These are phyloP conservation scores for Massarina eburnea DNA, from an alignment of 2,329 filamentous ascomycete genomes.

Conservation along the genomic window DNA sequence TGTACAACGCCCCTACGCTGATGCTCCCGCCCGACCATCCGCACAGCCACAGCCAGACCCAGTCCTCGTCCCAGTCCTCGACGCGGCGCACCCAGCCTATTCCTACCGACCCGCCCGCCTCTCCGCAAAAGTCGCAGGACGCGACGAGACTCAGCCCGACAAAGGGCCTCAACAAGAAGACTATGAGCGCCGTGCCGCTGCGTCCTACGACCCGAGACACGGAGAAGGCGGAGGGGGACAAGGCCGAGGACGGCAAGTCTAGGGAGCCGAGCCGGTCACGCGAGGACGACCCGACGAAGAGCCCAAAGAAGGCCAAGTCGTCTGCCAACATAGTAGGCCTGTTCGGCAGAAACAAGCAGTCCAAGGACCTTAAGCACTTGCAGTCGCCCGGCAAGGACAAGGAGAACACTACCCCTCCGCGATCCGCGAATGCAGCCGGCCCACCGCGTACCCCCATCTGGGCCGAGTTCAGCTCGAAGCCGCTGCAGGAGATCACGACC, in stretches of 20 bases:
- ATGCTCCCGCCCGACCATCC: conserved; percentile 55
- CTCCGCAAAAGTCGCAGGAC: conserved; percentile 44
- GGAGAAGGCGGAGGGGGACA: conserved; percentile 37
- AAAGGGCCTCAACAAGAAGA: conserved; percentile 53
- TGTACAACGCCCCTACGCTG: conserved; percentile 28
- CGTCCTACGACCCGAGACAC: conserved; percentile 55
- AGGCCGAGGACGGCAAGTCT: conserved; percentile 30
- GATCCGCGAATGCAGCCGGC: conserved; percentile 47
- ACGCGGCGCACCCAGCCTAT: conserved; percentile 39
- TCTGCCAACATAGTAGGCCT: conserved; percentile 78
- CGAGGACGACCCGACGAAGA: conserved; percentile 37
- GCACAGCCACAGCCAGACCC: conserved; percentile 40
- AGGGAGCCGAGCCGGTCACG: conserved; percentile 31
- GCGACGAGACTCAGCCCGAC: conserved; percentile 34
- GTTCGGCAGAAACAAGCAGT: conserved; percentile 72
- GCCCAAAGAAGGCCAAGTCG: conserved; percentile 75
- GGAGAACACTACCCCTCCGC: conserved; percentile 73
- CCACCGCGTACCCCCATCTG: conserved; percentile 70
- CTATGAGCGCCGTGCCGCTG: conserved; percentile 56
- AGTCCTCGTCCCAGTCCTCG: too few species aligned
- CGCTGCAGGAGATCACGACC: conserved; percentile 30
- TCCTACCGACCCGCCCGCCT: conserved; percentile 35
- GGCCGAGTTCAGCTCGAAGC: conserved; percentile 65
- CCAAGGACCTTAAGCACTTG: conserved; percentile 60
- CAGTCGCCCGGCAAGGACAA: conserved; percentile 67